Base-by-base conservation (phyloP, 2,329 filamentous ascomycete genomes). In the Blumeriella jaapii region DNA sequence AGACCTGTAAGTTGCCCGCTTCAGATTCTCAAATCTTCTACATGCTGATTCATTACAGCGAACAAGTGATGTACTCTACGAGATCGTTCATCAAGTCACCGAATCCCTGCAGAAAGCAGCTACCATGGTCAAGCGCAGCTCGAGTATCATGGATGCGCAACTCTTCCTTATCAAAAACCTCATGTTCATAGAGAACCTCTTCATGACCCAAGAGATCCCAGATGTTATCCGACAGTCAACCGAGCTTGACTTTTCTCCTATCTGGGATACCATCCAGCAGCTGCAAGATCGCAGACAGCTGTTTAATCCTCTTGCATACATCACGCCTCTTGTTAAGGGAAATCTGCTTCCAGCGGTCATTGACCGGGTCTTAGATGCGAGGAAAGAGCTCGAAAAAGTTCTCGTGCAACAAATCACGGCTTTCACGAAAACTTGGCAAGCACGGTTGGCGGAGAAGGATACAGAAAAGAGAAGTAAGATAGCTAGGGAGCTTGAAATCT, bases 161-260 rank as follows among this genome's bases (percentile, higher is more conserved):
- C 69, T 98, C 4, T 98, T 98, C 60, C 78, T 95, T 53, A 79
- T 98, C 50, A 91, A 89, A 50, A 94, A 98, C 55, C 70, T 98
- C 2, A 78, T 98, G 31, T 79, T 95, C 31, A 72, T 98, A 33
- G 96, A 96, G 59, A 93, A 95, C 55, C 84, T 95, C 56, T 82
- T 98, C 33, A 78, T 98, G 16, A 87, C 87, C 7, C 86, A 98
- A 42, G 91, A 98, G 61, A 95, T 98, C 47, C 87, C 73, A 33
- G 73, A 78, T 46, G 68, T 48, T 11, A 63, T 72, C 40, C 69
- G 68, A 36, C 64, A 69, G 28, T 58, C 60, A 5, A 55, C 61
- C 11, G 61, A 63, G 62, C 71, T 77, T 47, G 73, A 79, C 49
- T 78, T 79, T 49, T 61, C 66, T 11, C 71, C 71, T 42, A 77